Evolutionary conservation across 148 eudicot genomes (phyloP).

Genomic region (Rheum nobile): DNA sequence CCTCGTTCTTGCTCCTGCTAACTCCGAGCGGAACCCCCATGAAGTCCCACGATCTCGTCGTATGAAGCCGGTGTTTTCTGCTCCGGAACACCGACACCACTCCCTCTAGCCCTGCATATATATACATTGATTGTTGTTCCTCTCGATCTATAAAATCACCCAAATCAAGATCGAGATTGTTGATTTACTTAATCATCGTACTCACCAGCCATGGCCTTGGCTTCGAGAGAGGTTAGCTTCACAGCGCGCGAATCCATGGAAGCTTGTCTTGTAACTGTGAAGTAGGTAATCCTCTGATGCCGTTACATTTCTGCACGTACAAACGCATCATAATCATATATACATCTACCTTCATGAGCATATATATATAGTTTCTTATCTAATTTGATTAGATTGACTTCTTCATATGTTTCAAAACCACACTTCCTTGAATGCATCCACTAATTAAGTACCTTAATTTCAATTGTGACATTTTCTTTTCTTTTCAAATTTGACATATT

Average conservation of each 20-base stretch:
- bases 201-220: constrained; percentile 18
- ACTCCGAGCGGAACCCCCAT: constrained; percentile 23
- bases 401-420: too few relatives aligned
- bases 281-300: neutral
- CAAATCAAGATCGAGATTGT: too few relatives aligned
- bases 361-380: too few relatives aligned
- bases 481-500: too few relatives aligned
- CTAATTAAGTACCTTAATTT: too few relatives aligned
- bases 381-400: too few relatives aligned
- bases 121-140: too few relatives aligned
- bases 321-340: neutral
- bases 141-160: too few relatives aligned
- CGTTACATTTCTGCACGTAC: neutral
- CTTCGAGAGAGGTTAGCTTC: constrained; percentile 19
- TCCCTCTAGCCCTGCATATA: constrained; percentile 28
- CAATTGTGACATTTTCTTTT: too few relatives aligned
- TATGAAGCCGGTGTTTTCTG: constrained; percentile 28
- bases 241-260: constrained; percentile 42
- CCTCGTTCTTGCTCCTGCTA: constrained; percentile 12
- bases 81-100: constrained; percentile 45
- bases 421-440: too few relatives aligned
- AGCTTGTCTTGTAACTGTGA: constrained; percentile 23
- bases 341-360: too few relatives aligned
- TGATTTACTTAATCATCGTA: too few relatives aligned
- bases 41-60: constrained; percentile 68